Base-by-base conservation (phyloP, 208 protist species). In the Jaenimonas drosophilae region DNA sequence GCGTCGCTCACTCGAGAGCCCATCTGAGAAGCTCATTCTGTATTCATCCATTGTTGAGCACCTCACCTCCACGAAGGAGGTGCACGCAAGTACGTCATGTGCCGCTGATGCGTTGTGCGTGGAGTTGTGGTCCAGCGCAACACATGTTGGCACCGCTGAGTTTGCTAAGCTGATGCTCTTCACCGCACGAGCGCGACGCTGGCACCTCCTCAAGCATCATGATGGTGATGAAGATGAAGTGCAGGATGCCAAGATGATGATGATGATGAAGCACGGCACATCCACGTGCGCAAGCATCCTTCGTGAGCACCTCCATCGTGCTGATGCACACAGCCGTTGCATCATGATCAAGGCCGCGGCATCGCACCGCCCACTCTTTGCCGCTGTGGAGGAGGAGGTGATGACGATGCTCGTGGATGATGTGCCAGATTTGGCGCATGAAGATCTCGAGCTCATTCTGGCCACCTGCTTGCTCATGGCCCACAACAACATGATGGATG, bases 271-370 rank as follows among this genome's bases (percentile, higher is more conserved):
- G 37, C 11, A 23, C n/a, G 9, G 6, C 7, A 20, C 37, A 6
- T 6, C n/a, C 7, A 9, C 11, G 31, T 34, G 14, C 9, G 31
- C 14, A 34, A 34, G 31, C 14, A 43, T 34, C 19, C 70, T 81
- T 39, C 49, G 34, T 11, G 20, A 39, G 0, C 46, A 37, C 0
- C 85, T 69, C 36, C 43, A 39, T n/a, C 47, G 64, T 9, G 78
- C 78, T 4, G 81, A 94, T 45, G 70, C 78, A 5, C 79, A 94
- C 64, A 90, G 64, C 45, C 75, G 80, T 34, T 91, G 78, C 38
- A 74, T 91, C 30, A 43, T 78, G 17, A 63, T 88, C 23, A 80
- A 76, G 45, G 86, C 86, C 5, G 27, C 89, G 29, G 62, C 72
- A 0, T 58, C 54, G 21, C 69, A 77, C 29, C 24, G 49, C 2